Conservation (phyloP, 768 basidiomycete genomes). For the Rhizopogon rudus region DNA sequence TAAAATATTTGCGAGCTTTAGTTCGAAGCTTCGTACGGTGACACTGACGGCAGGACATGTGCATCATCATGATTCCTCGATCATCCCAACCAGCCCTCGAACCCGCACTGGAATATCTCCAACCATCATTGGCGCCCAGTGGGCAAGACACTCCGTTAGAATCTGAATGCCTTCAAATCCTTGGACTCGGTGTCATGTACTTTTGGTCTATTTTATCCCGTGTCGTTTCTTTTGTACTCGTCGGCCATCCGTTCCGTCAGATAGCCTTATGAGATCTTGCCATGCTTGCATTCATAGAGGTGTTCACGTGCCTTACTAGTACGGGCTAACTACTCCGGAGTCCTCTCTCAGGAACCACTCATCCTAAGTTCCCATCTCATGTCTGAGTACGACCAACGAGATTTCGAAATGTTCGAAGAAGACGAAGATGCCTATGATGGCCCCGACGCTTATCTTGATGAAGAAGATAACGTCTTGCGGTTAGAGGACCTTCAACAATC, state of each 20-base stretch:
- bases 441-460: slow-evolving; percentile 29
- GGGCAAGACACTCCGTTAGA: too few relatives aligned
- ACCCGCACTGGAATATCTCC: too few relatives aligned
- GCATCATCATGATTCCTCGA: too few relatives aligned
- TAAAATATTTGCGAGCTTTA: too few relatives aligned
- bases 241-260: background rate
- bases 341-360: background rate
- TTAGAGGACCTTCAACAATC: slow-evolving; percentile 18
- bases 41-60: too few relatives aligned
- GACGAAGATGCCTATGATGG: slow-evolving; percentile 30
- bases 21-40: too few relatives aligned
- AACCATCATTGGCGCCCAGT: too few relatives aligned
- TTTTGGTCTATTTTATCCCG: background rate
- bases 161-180: too few relatives aligned
- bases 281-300: background rate
- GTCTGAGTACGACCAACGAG: slow-evolving; percentile 15
- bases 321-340: background rate
- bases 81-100: too few relatives aligned
- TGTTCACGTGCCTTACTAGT: background rate
- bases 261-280: background rate
- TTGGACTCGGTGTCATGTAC: background rate
- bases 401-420: slow-evolving; percentile 14
- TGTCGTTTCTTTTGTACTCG: background rate
- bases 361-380: slow-evolving; percentile 5
- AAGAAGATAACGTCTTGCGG: slow-evolving; percentile 28